Percentiles rank a stretch among this genome's conserved stretches.
Conservation (phyloP, 2,329 filamentous ascomycete genomes). For the Aspergillus novofumigatus region DNA sequence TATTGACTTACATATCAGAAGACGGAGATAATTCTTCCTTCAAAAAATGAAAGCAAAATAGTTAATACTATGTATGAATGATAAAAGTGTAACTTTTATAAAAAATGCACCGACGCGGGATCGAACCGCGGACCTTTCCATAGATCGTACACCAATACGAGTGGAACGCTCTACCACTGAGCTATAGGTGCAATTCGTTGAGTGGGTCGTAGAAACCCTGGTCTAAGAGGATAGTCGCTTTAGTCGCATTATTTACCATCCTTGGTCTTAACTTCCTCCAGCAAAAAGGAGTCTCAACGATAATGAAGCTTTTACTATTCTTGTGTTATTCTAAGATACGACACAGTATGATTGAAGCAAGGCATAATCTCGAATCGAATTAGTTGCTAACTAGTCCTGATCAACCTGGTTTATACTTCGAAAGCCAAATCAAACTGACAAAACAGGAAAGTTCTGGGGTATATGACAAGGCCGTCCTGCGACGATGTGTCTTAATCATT, state of each 20-base stretch:
- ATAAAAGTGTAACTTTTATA: too few species aligned
- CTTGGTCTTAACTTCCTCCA: too few species aligned
- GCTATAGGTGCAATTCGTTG: not conserved
- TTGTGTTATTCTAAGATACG: too few species aligned
- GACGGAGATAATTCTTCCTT: too few species aligned
- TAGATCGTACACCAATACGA: not conserved
- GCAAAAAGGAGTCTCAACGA: too few species aligned
- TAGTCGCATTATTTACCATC: too few species aligned
- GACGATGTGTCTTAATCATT: constrained; percentile 6
- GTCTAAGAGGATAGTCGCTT: too few species aligned
- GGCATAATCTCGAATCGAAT: not conserved
- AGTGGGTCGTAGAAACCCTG: not conserved
- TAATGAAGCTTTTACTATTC: too few species aligned
- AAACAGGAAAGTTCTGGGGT: not conserved
- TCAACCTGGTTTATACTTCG: not conserved
- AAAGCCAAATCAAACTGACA: not conserved
- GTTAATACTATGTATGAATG: not conserved
- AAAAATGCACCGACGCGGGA: not conserved
- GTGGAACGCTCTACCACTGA: not conserved
- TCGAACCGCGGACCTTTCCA: not conserved
- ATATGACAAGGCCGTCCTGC: constrained; percentile 7
- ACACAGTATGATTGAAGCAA: too few species aligned
- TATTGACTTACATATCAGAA: too few species aligned
- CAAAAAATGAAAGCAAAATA: not conserved
- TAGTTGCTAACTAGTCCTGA: not conserved